phyloP scores from a whole-genome alignment of 495 filamentous ascomycete genomes.

The Barbatosphaeria neglecta region DNA sequence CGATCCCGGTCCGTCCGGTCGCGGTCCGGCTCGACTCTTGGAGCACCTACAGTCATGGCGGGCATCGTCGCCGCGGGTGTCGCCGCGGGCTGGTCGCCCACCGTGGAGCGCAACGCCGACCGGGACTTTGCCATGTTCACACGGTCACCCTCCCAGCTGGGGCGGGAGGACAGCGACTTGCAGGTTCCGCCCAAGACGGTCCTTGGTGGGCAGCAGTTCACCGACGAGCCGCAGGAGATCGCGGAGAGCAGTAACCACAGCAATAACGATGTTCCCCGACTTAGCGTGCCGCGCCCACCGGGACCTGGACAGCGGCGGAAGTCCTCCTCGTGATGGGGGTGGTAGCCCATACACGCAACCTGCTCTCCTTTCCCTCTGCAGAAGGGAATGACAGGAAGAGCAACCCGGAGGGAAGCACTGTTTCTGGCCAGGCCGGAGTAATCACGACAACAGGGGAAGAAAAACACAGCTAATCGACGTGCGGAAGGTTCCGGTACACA shows the following conservation, averaged over 20 bases:
- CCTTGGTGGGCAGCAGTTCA: slow-evolving; percentile 11
- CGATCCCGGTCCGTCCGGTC: slow-evolving; percentile 60
- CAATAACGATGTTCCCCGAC: slow-evolving; percentile 24
- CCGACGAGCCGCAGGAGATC: slow-evolving; percentile 28
- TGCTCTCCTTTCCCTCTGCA: no score
- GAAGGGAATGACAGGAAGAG: no score
- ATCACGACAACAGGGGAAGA: no score
- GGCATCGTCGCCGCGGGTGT: slow-evolving; percentile 82
- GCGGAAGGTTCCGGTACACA: no score
- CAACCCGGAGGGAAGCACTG: no score
- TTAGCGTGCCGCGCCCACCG: slow-evolving; percentile 29
- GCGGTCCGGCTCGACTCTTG: slow-evolving; percentile 76
- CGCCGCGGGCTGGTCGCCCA: slow-evolving; percentile 75
- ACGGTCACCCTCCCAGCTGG: slow-evolving; percentile 1
- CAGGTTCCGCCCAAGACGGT: slow-evolving; percentile 9
- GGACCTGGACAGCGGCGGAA: slow-evolving; percentile 22
- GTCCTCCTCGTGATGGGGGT: background rate
- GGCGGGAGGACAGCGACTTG: slow-evolving; percentile 8
- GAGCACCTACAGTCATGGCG: slow-evolving; percentile 74
- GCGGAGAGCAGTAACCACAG: slow-evolving; percentile 7
- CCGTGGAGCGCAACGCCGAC: slow-evolving; percentile 38
- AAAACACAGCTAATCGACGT: no score
- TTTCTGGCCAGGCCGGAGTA: no score
- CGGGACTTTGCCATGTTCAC: slow-evolving; percentile 15
- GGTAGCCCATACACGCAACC: no score